A percentile compares a stretch with the other conserved stretches of the same genome.
Evolutionary conservation across 768 basidiomycete genomes (phyloP).

Genomic region (Agaricus bisporus): DNA sequence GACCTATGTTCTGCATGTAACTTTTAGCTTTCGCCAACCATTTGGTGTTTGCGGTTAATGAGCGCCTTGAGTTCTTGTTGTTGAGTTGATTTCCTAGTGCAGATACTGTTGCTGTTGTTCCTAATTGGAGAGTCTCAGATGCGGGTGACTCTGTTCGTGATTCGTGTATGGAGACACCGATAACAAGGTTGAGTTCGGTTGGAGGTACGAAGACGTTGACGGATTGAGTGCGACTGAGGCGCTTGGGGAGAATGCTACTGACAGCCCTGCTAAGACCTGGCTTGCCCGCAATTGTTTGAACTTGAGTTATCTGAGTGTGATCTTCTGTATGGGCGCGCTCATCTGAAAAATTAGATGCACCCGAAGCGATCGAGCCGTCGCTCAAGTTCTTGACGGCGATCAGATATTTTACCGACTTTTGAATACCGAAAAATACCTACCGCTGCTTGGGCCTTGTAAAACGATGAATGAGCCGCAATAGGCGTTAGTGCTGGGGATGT

Average conservation of each 20-base stretch:
- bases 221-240: slow-evolving; percentile 5
- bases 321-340: slow-evolving; percentile 4
- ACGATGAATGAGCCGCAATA: slow-evolving; percentile 2
- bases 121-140: neutral
- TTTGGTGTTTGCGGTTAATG: neutral
- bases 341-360: slow-evolving; percentile 6
- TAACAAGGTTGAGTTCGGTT: slow-evolving; percentile 2
- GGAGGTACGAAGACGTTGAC: neutral
- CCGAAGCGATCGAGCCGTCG: slow-evolving; percentile 2
- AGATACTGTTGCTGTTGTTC: slow-evolving; percentile 6
- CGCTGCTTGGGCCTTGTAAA: slow-evolving; percentile 7
- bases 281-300: slow-evolving; percentile 3
- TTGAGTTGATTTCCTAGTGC: slow-evolving; percentile 3
- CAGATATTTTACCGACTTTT: neutral
- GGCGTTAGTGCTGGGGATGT: neutral
- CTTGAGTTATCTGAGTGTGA: neutral
- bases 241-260: slow-evolving; percentile 2
- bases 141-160: slow-evolving; percentile 1
- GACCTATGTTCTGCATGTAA: neutral
- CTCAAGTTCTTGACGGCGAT: slow-evolving; percentile 4
- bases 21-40: slow-evolving; percentile 6
- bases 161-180: slow-evolving; percentile 8
- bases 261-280: slow-evolving; percentile 6
- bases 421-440: neutral
- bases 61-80: slow-evolving; percentile 2